Conservation (phyloP, 139 green algal species). For the Micractinium sp. region DNA sequence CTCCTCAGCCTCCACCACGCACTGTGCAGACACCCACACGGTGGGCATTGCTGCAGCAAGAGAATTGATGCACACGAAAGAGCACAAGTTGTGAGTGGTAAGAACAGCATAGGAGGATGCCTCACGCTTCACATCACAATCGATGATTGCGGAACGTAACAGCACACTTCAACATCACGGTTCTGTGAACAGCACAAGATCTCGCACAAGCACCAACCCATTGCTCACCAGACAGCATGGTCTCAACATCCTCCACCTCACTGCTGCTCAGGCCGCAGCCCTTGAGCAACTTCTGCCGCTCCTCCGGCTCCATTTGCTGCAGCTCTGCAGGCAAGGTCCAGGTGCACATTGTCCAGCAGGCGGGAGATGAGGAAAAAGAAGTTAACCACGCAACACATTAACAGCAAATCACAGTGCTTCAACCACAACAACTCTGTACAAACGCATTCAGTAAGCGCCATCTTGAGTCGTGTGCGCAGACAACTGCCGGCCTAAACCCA, state of each 20-base stretch:
- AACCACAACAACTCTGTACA: no score
- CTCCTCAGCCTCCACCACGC: slow-evolving; percentile 31
- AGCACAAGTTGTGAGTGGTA: not conserved
- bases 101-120: not conserved
- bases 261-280: slow-evolving; percentile 47
- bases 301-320: slow-evolving; percentile 44
- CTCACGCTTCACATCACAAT: not conserved
- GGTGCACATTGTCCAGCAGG: no score
- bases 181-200: not conserved
- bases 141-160: not conserved
- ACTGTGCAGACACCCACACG: slow-evolving; percentile 45
- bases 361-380: no score
- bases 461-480: no score
- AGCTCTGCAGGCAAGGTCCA: slow-evolving; percentile 63
- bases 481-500: no score
- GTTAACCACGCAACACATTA: no score
- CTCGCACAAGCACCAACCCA: not conserved
- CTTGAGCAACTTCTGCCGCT: slow-evolving; percentile 50
- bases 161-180: not conserved
- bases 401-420: no score
- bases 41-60: slow-evolving; percentile 54
- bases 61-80: no score
- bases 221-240: slow-evolving; percentile 50
- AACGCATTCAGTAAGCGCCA: not conserved
- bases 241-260: slow-evolving; percentile 67